Evolutionary conservation across 371 early-diverging fungal species (phyloP).

Genomic region (Choanephora cucurbitarum): DNA sequence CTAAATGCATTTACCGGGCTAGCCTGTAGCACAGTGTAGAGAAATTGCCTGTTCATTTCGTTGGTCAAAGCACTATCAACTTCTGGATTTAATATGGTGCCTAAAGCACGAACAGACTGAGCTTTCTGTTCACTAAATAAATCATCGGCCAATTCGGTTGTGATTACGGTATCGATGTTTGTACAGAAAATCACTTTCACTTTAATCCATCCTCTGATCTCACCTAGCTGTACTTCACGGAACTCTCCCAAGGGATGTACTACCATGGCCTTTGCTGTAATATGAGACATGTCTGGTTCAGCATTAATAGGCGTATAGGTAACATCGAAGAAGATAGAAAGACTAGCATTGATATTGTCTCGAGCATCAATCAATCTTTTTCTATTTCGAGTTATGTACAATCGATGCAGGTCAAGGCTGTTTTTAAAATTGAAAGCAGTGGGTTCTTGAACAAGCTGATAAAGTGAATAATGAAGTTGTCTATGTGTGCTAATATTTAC

Average conservation of each 20-base stretch:
- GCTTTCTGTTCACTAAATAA: conserved; percentile 3
- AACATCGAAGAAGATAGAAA: conserved; percentile 30
- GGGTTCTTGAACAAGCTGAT: neutral
- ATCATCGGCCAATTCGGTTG: neutral
- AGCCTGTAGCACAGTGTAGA: neutral
- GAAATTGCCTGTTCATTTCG: neutral
- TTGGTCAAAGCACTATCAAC: neutral
- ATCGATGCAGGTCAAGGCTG: conserved; percentile 17
- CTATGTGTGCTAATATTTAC: conserved; percentile 7
- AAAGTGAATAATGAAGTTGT: conserved; percentile 7
- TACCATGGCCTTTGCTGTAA: conserved; percentile 27
- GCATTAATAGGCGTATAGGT: neutral
- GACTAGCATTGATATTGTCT: conserved; percentile 19
- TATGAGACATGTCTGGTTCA: conserved; percentile 7
- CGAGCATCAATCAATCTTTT: conserved; percentile 28
- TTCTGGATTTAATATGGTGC: neutral
- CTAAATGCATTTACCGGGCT: neutral
- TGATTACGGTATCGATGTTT: neutral
- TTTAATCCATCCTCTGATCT: conserved; percentile 24
- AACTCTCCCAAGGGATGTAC: conserved; percentile 39
- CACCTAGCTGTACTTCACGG: neutral
- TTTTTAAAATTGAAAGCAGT: too few species aligned
- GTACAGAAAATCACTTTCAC: conserved; percentile 13
- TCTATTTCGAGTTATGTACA: conserved; percentile 36
- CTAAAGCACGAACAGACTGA: neutral